phyloP scores from a whole-genome alignment of 2,329 filamentous ascomycete species.

The Alternaria atra region DNA sequence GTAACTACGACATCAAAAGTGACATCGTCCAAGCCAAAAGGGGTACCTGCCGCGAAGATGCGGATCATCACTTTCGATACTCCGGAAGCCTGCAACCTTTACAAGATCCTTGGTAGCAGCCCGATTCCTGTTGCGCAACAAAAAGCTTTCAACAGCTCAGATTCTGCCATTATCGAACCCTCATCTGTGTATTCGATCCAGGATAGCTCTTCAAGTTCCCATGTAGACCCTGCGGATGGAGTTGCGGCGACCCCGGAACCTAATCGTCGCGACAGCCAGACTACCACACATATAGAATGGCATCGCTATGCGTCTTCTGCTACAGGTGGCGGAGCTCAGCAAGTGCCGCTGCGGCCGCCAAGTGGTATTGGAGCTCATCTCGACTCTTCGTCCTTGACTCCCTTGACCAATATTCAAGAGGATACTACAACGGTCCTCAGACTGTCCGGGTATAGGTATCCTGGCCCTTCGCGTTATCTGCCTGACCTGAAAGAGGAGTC shows the following conservation, averaged over 20 bases:
- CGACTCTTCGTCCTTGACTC: background rate
- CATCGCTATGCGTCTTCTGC: background rate
- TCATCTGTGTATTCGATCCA: slow-evolving; percentile 40
- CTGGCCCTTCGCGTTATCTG: slow-evolving; percentile 44
- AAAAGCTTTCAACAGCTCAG: slow-evolving; percentile 23
- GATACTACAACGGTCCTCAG: slow-evolving; percentile 47
- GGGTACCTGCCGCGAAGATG: slow-evolving; percentile 12
- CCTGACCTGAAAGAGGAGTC: slow-evolving; percentile 60
- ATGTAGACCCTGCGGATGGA: slow-evolving; percentile 21
- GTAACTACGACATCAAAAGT: slow-evolving; percentile 22
- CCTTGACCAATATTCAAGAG: slow-evolving; percentile 29
- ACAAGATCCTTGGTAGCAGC: slow-evolving; percentile 8
- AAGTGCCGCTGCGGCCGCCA: slow-evolving; percentile 8
- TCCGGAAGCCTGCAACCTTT: slow-evolving; percentile 13
- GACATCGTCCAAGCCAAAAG: slow-evolving; percentile 19
- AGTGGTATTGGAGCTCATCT: slow-evolving; percentile 19
- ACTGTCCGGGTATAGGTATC: slow-evolving; percentile 44
- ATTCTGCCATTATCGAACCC: slow-evolving; percentile 20
- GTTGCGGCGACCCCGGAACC: slow-evolving; percentile 19
- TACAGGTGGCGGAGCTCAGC: background rate
- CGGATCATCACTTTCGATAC: slow-evolving; percentile 6
- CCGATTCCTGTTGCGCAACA: slow-evolving; percentile 17
- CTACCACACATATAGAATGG: slow-evolving; percentile 49
- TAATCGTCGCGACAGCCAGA: slow-evolving; percentile 42
- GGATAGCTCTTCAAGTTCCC: slow-evolving; percentile 25